Evolutionary conservation across 2,329 filamentous ascomycete species (phyloP).

Genomic region (Epichloe aotearoae): DNA sequence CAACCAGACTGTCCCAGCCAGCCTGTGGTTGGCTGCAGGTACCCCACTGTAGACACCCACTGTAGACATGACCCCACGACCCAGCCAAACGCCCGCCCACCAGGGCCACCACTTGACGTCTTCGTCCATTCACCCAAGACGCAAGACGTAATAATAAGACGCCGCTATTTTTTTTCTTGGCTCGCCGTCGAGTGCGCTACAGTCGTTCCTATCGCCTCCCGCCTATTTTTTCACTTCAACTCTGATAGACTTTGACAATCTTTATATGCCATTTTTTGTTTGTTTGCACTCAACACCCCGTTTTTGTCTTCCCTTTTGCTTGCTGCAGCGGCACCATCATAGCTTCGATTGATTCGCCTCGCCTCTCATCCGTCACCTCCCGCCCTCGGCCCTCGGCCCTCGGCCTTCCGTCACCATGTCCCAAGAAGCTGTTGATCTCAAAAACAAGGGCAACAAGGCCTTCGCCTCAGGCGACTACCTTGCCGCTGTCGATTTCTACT

Average conservation of each 20-base stretch:
- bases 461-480: conserved; percentile 83
- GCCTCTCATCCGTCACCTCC: not conserved
- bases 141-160: not conserved
- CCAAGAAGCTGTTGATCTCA: conserved; percentile 66
- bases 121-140: too few species aligned
- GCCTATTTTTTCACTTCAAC: not conserved
- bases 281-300: not conserved
- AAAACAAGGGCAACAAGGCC: conserved; percentile 89
- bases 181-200: not conserved
- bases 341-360: not conserved
- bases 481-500: conserved; percentile 69
- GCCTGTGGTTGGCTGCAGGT: too few species aligned
- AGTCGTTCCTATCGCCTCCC: not conserved
- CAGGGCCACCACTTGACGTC: too few species aligned
- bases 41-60: too few species aligned
- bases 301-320: not conserved
- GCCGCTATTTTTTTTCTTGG: conserved; percentile 1
- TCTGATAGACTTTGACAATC: not conserved
- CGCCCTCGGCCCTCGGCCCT: not conserved
- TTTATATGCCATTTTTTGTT: not conserved
- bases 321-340: not conserved
- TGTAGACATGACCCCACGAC: too few species aligned
- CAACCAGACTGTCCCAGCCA: too few species aligned
- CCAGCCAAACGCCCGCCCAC: too few species aligned
- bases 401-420: conserved; percentile 21